Conservation (phyloP, 2,329 filamentous ascomycete genomes). For the Penicillium sp. region DNA sequence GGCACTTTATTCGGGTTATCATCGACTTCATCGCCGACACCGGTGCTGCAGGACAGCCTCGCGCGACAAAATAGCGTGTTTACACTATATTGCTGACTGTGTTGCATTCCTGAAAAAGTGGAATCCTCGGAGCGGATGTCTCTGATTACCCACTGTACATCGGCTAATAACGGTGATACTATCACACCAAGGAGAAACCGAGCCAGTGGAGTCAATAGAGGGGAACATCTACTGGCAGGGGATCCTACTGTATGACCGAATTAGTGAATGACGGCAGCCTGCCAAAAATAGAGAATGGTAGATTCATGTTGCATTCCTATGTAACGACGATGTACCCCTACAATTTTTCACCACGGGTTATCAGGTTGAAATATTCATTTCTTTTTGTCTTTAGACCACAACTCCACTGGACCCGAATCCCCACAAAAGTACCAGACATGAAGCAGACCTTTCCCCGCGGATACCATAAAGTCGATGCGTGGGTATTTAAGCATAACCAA, state of each 20-base stretch:
- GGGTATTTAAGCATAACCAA: slow-evolving; percentile 6
- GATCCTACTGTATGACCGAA: slow-evolving; percentile 1
- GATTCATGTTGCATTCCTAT: background rate
- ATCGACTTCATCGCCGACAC: background rate
- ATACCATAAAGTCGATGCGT: background rate
- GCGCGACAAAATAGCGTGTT: background rate
- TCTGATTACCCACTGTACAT: background rate
- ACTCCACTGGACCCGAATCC: background rate
- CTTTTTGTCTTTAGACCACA: background rate
- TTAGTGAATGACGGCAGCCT: background rate
- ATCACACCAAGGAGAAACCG: background rate
- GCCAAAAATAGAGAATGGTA: background rate
- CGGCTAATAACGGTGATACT: slow-evolving; percentile 4
- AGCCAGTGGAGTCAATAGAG: slow-evolving; percentile 1
- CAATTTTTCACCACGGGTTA: background rate
- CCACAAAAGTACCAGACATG: slow-evolving; percentile 4
- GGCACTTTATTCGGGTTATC: background rate
- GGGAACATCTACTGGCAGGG: background rate
- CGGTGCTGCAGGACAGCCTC: background rate
- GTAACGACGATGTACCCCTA: background rate
- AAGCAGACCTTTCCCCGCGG: background rate
- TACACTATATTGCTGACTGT: background rate
- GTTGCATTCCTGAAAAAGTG: background rate
- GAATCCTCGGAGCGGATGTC: background rate
- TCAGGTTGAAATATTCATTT: background rate